phyloP scores from a whole-genome alignment of 768 basidiomycete genomes.

The Psilocybe subaeruginosa region DNA sequence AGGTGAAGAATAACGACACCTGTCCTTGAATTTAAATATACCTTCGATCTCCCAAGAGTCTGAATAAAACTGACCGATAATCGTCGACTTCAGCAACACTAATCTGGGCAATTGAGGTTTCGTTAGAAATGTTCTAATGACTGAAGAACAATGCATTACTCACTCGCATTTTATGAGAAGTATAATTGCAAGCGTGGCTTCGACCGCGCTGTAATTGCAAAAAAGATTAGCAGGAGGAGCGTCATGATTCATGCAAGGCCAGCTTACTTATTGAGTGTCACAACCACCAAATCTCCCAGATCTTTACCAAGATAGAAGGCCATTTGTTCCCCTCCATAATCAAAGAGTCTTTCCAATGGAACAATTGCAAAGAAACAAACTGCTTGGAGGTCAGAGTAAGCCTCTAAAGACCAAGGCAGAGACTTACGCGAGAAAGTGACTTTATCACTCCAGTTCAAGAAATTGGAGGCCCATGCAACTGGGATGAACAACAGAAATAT shows the following conservation, averaged over 20 bases:
- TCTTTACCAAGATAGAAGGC: slow-evolving; percentile 61
- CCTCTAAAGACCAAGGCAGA: too few relatives aligned
- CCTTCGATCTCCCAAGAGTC: not conserved
- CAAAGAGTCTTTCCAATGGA: slow-evolving; percentile 66
- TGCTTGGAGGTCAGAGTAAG: slow-evolving; percentile 23
- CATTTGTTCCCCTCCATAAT: slow-evolving; percentile 64
- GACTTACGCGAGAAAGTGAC: slow-evolving; percentile 49
- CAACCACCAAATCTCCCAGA: slow-evolving; percentile 66
- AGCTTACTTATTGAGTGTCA: slow-evolving; percentile 68
- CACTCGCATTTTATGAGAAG: slow-evolving; percentile 73
- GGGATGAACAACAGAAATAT: slow-evolving; percentile 60
- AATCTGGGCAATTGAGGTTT: slow-evolving; percentile 38
- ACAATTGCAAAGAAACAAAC: slow-evolving; percentile 70
- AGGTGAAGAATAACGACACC: slow-evolving; percentile 78
- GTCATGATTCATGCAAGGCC: not conserved
- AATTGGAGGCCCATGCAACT: slow-evolving; percentile 63
- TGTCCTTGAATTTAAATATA: slow-evolving; percentile 18
- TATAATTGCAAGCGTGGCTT: slow-evolving; percentile 72
- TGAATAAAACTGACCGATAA: slow-evolving; percentile 48
- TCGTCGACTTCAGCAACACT: slow-evolving; percentile 67
- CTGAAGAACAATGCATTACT: slow-evolving; percentile 27
- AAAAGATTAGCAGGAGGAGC: not conserved
- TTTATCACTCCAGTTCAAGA: slow-evolving; percentile 38
- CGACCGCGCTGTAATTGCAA: slow-evolving; percentile 52
- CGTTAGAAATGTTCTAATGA: not conserved